Percentiles rank a stretch among this genome's conserved stretches.
phyloP scores from a whole-genome alignment of 1,139 yeast genomes.

The Lodderomyces margitis region DNA sequence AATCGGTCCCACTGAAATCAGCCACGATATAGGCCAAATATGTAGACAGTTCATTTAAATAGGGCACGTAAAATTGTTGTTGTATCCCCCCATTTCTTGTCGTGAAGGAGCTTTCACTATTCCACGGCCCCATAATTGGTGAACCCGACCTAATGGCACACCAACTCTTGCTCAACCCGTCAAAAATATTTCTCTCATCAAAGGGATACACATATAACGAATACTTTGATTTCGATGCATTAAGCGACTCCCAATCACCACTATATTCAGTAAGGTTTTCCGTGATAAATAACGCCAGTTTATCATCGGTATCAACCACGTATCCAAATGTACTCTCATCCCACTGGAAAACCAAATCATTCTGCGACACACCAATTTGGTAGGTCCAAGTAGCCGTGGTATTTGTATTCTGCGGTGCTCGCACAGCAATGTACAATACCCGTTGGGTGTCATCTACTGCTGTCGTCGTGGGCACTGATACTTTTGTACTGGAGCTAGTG shows the following conservation, averaged over 20 bases:
- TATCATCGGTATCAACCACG: constrained; percentile 71
- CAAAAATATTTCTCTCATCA: constrained; percentile 37
- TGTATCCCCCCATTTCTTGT: constrained; percentile 48
- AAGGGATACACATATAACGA: constrained; percentile 48
- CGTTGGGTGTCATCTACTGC: constrained; percentile 10
- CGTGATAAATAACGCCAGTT: constrained; percentile 66
- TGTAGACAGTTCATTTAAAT: constrained; percentile 57
- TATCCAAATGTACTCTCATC: constrained; percentile 58
- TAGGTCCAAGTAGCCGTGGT: constrained; percentile 51
- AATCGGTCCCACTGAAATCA: constrained; percentile 39
- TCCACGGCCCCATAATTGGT: constrained; percentile 24
- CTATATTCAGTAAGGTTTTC: constrained; percentile 46
- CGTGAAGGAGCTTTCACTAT: constrained; percentile 41
- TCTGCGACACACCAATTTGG: constrained; percentile 68
- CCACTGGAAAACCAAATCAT: constrained; percentile 68
- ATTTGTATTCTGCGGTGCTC: constrained; percentile 43
- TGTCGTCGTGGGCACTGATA: background rate
- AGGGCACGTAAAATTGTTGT: constrained; percentile 61
- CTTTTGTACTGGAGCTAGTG: background rate
- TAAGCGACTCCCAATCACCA: constrained; percentile 18
- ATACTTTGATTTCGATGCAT: constrained; percentile 36
- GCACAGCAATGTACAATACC: constrained; percentile 48
- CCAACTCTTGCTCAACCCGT: constrained; percentile 56
- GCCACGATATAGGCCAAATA: constrained; percentile 69
- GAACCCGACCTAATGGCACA: constrained; percentile 66